A percentile compares a stretch with the other conserved stretches of the same genome.
Evolutionary conservation across 2,329 filamentous ascomycete genomes (phyloP).

Genomic region (Neopestalotiopsis sp.): DNA sequence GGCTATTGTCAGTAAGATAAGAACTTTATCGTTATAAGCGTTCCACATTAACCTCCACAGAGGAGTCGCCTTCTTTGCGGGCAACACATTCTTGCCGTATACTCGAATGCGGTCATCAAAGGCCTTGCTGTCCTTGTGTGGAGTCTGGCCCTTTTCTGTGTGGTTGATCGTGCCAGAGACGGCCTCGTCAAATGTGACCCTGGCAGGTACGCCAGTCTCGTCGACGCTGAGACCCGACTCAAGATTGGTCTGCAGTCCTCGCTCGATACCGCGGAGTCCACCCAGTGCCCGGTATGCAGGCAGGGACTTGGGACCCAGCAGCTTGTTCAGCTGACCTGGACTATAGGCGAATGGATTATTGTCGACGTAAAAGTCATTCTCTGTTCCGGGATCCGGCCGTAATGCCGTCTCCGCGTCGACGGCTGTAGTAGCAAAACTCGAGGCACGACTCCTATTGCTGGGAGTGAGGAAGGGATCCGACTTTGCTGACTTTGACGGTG

Average conservation of each 20-base stretch:
- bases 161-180: conserved; percentile 28
- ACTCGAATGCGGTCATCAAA: conserved; percentile 62
- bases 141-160: conserved; percentile 21
- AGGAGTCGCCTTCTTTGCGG: conserved; percentile 63
- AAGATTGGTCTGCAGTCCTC: conserved; percentile 69
- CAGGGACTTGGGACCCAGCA: conserved; percentile 77
- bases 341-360: conserved; percentile 77
- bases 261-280: conserved; percentile 71
- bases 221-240: conserved; percentile 71
- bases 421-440: conserved; percentile 29
- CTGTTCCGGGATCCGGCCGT: conserved; percentile 71
- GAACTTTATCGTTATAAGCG: conserved; percentile 75
- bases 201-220: conserved; percentile 51
- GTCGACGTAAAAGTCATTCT: conserved; percentile 70
- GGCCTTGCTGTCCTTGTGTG: conserved; percentile 22
- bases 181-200: conserved; percentile 37
- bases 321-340: conserved; percentile 74
- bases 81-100: conserved; percentile 64
- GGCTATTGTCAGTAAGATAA: conserved; percentile 71
- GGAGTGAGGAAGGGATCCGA: conserved; percentile 34
- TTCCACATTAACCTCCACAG: conserved; percentile 68
- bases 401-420: conserved; percentile 55
- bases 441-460: conserved; percentile 34
- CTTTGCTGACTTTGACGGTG: conserved; percentile 29
- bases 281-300: conserved; percentile 73